phyloP scores from a whole-genome alignment of 2,329 filamentous ascomycete genomes.

The Fusarium armeniacum region DNA sequence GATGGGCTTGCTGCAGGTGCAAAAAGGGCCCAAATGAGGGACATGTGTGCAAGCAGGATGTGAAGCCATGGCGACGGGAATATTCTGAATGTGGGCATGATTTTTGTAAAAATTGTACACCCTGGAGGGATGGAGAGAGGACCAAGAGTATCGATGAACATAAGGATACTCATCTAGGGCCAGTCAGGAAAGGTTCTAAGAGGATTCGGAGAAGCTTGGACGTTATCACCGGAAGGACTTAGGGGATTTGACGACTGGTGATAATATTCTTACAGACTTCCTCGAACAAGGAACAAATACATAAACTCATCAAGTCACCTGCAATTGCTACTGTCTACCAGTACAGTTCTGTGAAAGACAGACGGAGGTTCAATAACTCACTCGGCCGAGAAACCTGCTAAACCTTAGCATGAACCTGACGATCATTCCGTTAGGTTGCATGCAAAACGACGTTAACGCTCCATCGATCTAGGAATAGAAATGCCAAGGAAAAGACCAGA shows the following conservation, averaged over 20 bases:
- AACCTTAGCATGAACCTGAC: constrained; percentile 11
- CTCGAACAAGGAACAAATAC: neutral
- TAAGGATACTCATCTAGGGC: neutral
- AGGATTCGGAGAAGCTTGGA: constrained; percentile 21
- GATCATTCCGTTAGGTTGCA: constrained; percentile 20
- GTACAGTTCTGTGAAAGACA: neutral
- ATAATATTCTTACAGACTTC: too few relatives aligned
- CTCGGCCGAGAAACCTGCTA: constrained; percentile 41
- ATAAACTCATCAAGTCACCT: neutral
- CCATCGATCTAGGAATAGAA: constrained; percentile 4
- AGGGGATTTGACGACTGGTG: neutral
- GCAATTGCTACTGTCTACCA: too few relatives aligned
- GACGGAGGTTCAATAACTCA: neutral
- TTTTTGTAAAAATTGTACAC: constrained; percentile 27
- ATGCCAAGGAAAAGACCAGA: constrained; percentile 11
- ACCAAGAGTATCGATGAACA: neutral
- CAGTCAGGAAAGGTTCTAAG: constrained; percentile 49
- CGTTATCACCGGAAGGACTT: constrained; percentile 11
- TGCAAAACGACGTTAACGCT: constrained; percentile 1
- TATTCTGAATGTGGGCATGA: constrained; percentile 29
- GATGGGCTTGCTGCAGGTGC: constrained; percentile 45
- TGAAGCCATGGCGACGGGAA: constrained; percentile 33
- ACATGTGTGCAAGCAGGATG: constrained; percentile 33
- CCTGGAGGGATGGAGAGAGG: constrained; percentile 24
- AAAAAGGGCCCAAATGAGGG: constrained; percentile 38